Evolutionary conservation across 257 asterid species (phyloP).

Genomic region (Coffea canephora): DNA sequence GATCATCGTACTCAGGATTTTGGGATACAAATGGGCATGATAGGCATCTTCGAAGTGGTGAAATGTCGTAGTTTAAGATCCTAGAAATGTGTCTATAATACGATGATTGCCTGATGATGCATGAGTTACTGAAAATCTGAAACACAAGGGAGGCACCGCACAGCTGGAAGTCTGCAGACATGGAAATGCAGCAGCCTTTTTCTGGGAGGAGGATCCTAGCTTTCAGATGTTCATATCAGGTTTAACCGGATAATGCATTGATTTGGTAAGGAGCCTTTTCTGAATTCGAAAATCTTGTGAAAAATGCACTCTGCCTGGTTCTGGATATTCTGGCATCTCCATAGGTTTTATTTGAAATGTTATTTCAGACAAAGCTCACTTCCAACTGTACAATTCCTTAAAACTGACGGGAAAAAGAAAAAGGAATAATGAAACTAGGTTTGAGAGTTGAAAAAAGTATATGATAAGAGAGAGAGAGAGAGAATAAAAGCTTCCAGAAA

Average conservation of each 20-base stretch:
- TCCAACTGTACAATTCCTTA: conserved; percentile 6
- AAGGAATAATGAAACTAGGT: background rate
- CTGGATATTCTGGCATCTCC: background rate
- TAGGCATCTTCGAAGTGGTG: conserved; percentile 41
- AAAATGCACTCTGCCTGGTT: conserved; percentile 1
- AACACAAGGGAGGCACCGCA: background rate
- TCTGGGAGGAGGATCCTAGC: background rate
- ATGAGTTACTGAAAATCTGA: background rate
- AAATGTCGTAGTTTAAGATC: conserved; percentile 16
- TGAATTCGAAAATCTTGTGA: conserved; percentile 1
- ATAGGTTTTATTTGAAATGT: background rate
- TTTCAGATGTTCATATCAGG: conserved; percentile 4
- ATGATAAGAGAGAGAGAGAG: background rate
- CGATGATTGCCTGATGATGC: background rate
- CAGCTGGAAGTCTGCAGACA: background rate
- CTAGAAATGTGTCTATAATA: background rate
- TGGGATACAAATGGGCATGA: conserved; percentile 42
- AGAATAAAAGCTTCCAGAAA: background rate
- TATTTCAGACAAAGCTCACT: background rate
- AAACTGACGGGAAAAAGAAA: background rate
- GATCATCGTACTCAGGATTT: conserved; percentile 37
- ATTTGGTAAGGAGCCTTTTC: background rate
- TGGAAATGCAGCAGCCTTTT: background rate
- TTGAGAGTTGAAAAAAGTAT: background rate
- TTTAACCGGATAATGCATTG: background rate